Evolutionary conservation across 2,329 filamentous ascomycete species (phyloP), one percentile per base, ranked within the genome.

Genomic region (Fonsecaea nubica): DNA sequence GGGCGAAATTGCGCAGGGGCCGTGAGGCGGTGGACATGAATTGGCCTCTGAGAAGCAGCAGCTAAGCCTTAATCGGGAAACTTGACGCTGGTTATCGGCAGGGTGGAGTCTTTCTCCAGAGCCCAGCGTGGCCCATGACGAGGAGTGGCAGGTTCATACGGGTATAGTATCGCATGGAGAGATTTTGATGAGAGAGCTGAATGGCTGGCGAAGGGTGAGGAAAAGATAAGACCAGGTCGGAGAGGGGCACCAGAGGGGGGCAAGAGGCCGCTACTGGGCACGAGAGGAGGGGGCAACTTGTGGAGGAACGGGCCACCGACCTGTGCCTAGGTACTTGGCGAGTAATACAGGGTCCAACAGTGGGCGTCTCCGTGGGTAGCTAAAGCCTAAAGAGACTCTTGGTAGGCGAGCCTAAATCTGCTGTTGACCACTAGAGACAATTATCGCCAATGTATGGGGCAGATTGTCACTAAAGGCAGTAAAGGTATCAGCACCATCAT

Each of bases 221-320:
- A 45, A 64, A 36, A 69, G 67, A 69, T 69, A 69, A 69, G 67
- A 61, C 62, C 48, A 64, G 50, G 50, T 60, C n/a, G 33, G 32
- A 53, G 56, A 40, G 21, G 36, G 25, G 38, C 42, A 50, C 53
- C 42, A 38, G 54, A 58, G 15, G 40, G 40, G 40, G 62, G 54
- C 45, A 18, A 21, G 45, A 40, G 38, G 40, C 30, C 30, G 30
- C 30, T 32, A 32, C 30, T 32, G 42, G 53, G 8, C 8, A 32
- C 15, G 3, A 50, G n/a, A 15, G 35, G 59, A 42, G 59, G 42
- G n/a, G 42, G 57, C 33, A n/a, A 50, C 25, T 12, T 45, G 45
- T 59, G 15, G 42, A 48, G 56, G 40, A 32, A 32, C 30, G 13
- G 4, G 35, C 35, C 35, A 38, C 35, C 12, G 8, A 38, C 9